Evolutionary conservation across 305 asterid genomes (phyloP), one percentile per base, ranked within the genome.

Genomic region (Stenogyne calaminthoides): DNA sequence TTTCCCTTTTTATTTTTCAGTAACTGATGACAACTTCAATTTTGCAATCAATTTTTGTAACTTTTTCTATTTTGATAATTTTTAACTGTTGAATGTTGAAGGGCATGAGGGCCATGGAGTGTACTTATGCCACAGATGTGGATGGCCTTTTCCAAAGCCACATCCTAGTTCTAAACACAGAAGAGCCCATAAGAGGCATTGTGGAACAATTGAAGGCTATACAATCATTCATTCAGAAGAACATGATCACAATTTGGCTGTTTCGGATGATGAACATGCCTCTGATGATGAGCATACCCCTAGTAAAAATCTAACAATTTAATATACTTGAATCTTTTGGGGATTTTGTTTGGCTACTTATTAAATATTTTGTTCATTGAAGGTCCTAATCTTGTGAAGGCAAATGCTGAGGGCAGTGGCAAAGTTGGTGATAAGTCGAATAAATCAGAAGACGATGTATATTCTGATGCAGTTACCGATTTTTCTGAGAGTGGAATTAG

Each of bases 121-220:
- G 70, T 76, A 89, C 80, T 19, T 81, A 19, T 94, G 98, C 84
- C 85, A 62, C 82, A 86, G 85, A 84, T 94, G 98, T 85, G 93
- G 96, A 42, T 94, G 98, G 98, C 97, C 98, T 15, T 94, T 87
- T 63, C 95, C 98, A 52, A 94, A 94, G 10, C 85, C 87, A 60
- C 96, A 94, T 37, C 98, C 98, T 27, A 94, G 98, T 84, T 73
- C 98, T 64, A 91, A 67, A 57, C 94, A 91, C 74, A 86, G 98
- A 81, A 89, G 93, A 82, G 87, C 96, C 64, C 98, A 94, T 88
- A 94, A 81, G 80, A 89, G 60, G 84, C 82, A 81, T 7, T 94
- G 98, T 77, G 98, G 98, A 76, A 86, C 73, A 15, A 25, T 94
- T 80, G 97, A 91, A 77, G 97, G 97, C 74, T 89, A 87, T 77